A percentile compares a stretch with the other conserved stretches of the same genome.
phyloP scores from a whole-genome alignment of 1,284 basidiomycete genomes.

The Cryptococcus floricola region DNA sequence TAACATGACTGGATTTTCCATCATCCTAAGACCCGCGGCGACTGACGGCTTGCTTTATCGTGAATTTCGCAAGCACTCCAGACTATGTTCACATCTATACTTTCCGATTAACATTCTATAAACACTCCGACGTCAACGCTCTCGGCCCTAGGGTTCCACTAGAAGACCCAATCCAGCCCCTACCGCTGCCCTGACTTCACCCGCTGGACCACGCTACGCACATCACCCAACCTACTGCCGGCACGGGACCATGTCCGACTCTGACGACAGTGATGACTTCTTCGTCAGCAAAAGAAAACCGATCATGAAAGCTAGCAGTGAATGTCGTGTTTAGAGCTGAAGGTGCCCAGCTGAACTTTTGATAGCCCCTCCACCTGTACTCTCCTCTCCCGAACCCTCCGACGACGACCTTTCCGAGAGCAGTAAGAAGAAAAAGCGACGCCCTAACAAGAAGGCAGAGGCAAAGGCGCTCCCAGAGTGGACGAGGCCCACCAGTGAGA shows the following conservation, averaged over 20 bases:
- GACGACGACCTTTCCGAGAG: background rate
- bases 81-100: too few relatives aligned
- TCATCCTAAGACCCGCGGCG: too few relatives aligned
- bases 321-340: background rate
- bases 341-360: background rate
- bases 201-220: too few relatives aligned
- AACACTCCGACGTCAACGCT: too few relatives aligned
- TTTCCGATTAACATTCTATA: too few relatives aligned
- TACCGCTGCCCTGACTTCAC: too few relatives aligned
- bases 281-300: constrained; percentile 21
- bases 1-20: too few relatives aligned
- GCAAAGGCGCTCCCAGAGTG: constrained; percentile 15
- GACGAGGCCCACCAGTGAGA: constrained; percentile 10
- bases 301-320: constrained; percentile 3
- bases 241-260: constrained; percentile 8
- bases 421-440: constrained; percentile 14
- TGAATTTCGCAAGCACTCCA: too few relatives aligned
- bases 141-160: too few relatives aligned
- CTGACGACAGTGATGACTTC: constrained; percentile 30
- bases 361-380: constrained; percentile 7
- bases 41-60: too few relatives aligned
- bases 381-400: background rate
- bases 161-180: too few relatives aligned
- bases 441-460: constrained; percentile 1
- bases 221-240: too few relatives aligned